Evolutionary conservation across 1,284 basidiomycete genomes (phyloP).

Genomic region (Fistulinella cinereoalba): DNA sequence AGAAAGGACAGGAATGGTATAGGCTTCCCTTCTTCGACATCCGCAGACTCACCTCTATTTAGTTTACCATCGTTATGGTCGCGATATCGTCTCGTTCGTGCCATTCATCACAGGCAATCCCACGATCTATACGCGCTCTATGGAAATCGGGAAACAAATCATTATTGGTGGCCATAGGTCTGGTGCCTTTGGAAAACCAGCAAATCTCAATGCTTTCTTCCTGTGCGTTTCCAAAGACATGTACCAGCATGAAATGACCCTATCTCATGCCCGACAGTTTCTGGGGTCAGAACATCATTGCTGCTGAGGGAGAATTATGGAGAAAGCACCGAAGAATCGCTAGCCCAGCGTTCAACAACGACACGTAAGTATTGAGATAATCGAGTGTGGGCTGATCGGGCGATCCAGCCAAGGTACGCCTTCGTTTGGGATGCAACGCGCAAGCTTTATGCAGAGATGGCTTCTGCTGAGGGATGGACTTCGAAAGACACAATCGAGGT

Average conservation of each 20-base stretch:
- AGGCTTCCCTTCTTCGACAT: too few relatives aligned
- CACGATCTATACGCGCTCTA: not conserved
- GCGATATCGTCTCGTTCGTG: not conserved
- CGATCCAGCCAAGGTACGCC: not conserved
- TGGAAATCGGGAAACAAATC: not conserved
- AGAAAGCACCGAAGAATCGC: not conserved
- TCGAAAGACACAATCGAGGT: constrained; percentile 36
- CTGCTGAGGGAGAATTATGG: not conserved
- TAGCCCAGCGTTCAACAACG: not conserved
- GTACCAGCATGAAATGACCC: not conserved
- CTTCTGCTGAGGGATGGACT: constrained; percentile 41
- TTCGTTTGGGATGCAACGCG: constrained; percentile 43
- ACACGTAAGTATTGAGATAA: constrained; percentile 23
- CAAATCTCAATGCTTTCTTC: not conserved
- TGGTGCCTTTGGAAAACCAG: not conserved
- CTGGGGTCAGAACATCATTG: not conserved
- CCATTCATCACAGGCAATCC: not conserved
- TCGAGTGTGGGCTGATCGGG: not conserved
- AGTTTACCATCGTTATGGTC: not conserved
- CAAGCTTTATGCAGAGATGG: constrained; percentile 37
- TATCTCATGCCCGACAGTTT: not conserved
- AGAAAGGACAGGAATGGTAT: not conserved
- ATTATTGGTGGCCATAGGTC: constrained; percentile 18
- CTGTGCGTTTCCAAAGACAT: not conserved
- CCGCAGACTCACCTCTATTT: not conserved